Conservation (phyloP, 2,329 filamentous ascomycete genomes). For the Diaporthe capsici region DNA sequence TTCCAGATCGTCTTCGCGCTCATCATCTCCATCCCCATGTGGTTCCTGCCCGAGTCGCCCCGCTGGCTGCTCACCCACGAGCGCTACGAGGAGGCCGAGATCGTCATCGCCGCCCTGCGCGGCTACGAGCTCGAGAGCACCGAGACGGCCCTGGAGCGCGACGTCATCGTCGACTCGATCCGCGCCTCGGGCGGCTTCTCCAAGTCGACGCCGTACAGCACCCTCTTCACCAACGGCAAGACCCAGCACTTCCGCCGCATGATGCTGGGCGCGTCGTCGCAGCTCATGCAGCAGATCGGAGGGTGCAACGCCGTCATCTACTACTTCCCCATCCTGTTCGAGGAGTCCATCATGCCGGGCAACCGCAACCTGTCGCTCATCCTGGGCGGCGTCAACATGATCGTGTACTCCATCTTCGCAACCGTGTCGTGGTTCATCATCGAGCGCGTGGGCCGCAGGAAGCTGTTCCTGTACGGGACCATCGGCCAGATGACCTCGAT, state of each 20-base stretch:
- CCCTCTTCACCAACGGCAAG: constrained; percentile 72
- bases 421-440: constrained; percentile 66
- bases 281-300: constrained; percentile 74
- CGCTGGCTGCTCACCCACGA: constrained; percentile 57
- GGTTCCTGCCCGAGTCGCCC: constrained; percentile 57
- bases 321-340: constrained; percentile 73
- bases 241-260: constrained; percentile 77
- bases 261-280: constrained; percentile 70
- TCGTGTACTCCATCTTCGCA: constrained; percentile 73
- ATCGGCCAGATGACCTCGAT: constrained; percentile 73
- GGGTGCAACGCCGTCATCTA: constrained; percentile 73
- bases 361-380: constrained; percentile 64
- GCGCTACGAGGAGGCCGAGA: constrained; percentile 53
- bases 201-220: constrained; percentile 63
- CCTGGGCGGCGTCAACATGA: constrained; percentile 68
- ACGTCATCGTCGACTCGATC: constrained; percentile 75
- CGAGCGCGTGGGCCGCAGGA: constrained; percentile 69
- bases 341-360: constrained; percentile 55
- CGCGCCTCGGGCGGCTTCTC: constrained; percentile 64
- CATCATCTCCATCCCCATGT: constrained; percentile 52
- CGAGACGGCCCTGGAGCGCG: constrained; percentile 71
- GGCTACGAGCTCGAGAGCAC: constrained; percentile 64
- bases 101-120: constrained; percentile 54
- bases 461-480: constrained; percentile 75
- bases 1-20: constrained; percentile 55